phyloP scores from a whole-genome alignment of 2,329 filamentous ascomycete species.

The Ascochyta rabiei region DNA sequence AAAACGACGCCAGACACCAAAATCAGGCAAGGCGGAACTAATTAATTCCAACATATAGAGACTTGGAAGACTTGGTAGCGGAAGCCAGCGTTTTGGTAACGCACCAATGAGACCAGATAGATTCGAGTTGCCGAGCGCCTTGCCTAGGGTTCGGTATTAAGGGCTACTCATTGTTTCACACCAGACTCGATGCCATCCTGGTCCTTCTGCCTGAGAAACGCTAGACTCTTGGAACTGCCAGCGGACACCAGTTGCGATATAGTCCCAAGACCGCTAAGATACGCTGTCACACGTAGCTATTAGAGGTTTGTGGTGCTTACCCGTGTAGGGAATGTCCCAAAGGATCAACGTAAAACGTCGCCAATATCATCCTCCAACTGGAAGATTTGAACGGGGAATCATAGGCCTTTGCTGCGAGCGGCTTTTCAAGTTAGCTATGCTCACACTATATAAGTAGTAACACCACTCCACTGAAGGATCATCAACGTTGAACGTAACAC shows the following conservation, averaged over 20 bases:
- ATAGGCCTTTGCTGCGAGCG: neutral
- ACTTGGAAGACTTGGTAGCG: slow-evolving; percentile 14
- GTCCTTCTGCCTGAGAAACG: neutral
- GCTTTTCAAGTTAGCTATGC: neutral
- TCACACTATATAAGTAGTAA: slow-evolving; percentile 2
- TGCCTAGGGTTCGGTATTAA: slow-evolving; percentile 4
- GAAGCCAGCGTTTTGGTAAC: slow-evolving; percentile 7
- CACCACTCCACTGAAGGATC: neutral
- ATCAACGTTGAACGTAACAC: neutral
- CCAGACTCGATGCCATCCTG: slow-evolving; percentile 3
- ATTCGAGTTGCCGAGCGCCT: neutral
- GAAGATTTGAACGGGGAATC: neutral
- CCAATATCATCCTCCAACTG: slow-evolving; percentile 12
- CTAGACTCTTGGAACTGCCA: slow-evolving; percentile 3
- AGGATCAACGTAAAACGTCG: slow-evolving; percentile 6
- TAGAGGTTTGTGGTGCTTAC: neutral
- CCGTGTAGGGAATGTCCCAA: neutral
- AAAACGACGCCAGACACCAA: neutral
- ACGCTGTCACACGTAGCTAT: neutral
- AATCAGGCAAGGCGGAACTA: neutral
- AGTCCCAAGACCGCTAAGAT: slow-evolving; percentile 12
- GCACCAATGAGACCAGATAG: slow-evolving; percentile 12
- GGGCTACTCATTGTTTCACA: slow-evolving; percentile 8
- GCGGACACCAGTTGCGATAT: neutral
- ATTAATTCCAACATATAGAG: slow-evolving; percentile 5